Evolutionary conservation across 75 land plant species (phyloP).

Genomic region (Cunninghamia lanceolata): DNA sequence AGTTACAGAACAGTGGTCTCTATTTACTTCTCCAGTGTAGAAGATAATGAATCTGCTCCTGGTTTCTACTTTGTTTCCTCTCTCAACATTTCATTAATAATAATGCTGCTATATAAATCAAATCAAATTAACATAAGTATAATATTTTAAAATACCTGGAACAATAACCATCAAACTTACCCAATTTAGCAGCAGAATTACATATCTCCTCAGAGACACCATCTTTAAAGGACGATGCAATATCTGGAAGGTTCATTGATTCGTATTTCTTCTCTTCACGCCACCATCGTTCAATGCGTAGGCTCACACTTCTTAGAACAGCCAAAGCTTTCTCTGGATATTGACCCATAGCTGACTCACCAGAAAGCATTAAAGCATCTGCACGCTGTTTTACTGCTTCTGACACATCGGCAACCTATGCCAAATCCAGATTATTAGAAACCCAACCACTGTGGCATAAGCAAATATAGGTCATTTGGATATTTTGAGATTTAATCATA

Average conservation of each 20-base stretch:
- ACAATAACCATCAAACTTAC: conserved; percentile 32
- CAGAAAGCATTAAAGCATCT: conserved; percentile 96
- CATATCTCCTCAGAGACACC: conserved; percentile 86
- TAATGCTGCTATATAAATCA: neutral
- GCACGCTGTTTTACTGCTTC: conserved; percentile 90
- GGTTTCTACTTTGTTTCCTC: neutral
- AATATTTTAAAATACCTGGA: neutral
- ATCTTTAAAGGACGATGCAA: conserved; percentile 59
- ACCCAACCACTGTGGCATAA: conserved; percentile 12
- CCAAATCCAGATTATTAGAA: neutral
- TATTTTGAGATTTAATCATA: neutral
- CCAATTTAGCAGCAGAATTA: conserved; percentile 94
- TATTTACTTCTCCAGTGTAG: neutral
- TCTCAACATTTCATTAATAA: neutral
- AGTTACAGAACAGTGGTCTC: neutral
- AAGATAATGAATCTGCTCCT: conserved; percentile 4
- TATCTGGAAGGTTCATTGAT: conserved; percentile 46
- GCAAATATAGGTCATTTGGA: neutral
- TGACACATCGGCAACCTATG: conserved; percentile 89
- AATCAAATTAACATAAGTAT: neutral
- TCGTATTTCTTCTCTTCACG: conserved; percentile 78
- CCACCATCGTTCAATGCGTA: conserved; percentile 90
- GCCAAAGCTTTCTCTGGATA: conserved; percentile 85
- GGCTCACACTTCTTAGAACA: conserved; percentile 75
- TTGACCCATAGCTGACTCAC: conserved; percentile 98